Conservation (phyloP, 2,329 filamentous ascomycete species). For the Alternaria viburni region DNA sequence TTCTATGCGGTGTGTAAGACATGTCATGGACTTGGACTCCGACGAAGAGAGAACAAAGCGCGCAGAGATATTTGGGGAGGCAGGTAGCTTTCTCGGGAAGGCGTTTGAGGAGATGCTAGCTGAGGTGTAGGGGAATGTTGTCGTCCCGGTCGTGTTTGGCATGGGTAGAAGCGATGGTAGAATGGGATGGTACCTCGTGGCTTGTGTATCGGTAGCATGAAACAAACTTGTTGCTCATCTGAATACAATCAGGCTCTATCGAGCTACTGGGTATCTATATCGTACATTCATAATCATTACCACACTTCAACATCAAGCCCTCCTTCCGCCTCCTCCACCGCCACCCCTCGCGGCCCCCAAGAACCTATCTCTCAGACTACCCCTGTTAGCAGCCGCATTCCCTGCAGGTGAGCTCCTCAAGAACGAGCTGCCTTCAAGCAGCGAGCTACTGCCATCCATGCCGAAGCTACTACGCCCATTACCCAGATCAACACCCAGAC, state of each 20-base stretch:
- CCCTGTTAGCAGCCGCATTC: constrained; percentile 32
- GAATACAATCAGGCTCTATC: background rate
- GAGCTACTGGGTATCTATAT: constrained; percentile 5
- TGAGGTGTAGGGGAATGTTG: background rate
- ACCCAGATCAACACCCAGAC: constrained; percentile 28
- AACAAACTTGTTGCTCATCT: background rate
- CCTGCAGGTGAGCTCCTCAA: constrained; percentile 41
- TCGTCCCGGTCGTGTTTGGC: background rate
- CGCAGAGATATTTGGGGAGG: constrained; percentile 17
- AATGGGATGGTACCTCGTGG: background rate
- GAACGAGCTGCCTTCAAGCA: constrained; percentile 47
- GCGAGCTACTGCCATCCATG: constrained; percentile 44
- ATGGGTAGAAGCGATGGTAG: background rate
- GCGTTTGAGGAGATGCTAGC: constrained; percentile 6
- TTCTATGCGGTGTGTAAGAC: constrained; percentile 21
- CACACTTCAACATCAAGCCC: constrained; percentile 4
- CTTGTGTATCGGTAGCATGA: background rate
- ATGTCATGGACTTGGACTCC: constrained; percentile 11
- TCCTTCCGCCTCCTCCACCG: constrained; percentile 16
- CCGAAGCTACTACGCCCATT: constrained; percentile 39
- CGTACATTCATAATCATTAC: constrained; percentile 2
- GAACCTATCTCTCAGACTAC: constrained; percentile 37
- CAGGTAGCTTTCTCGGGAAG: constrained; percentile 19
- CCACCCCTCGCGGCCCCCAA: constrained; percentile 30
- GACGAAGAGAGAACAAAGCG: constrained; percentile 14